Percentiles rank a stretch among this genome's conserved stretches.
phyloP scores from a whole-genome alignment of 2,329 filamentous ascomycete species.

The Claviceps purpurea region DNA sequence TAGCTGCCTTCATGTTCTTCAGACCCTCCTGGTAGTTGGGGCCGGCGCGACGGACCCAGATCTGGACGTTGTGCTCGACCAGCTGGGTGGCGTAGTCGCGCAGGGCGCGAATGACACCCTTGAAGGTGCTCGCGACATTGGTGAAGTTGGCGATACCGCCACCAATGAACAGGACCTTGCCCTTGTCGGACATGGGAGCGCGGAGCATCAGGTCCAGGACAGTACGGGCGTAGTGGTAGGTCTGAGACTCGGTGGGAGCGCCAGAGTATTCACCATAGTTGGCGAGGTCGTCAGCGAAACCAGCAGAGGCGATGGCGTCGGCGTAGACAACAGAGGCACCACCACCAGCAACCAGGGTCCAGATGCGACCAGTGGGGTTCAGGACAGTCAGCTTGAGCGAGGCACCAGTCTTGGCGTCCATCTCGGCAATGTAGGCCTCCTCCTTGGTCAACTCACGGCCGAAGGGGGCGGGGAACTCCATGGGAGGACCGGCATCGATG shows the following conservation, averaged over 20 bases:
- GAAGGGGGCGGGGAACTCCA: constrained; percentile 98
- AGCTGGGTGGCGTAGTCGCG: constrained; percentile 77
- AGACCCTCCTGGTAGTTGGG: constrained; percentile 99
- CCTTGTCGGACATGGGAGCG: constrained; percentile 68
- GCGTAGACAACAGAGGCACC: constrained; percentile 99
- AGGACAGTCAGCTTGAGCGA: constrained; percentile 97
- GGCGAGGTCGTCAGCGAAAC: constrained; percentile 89
- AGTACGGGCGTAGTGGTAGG: constrained; percentile 96
- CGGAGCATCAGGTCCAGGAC: constrained; percentile 96
- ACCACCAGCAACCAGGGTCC: constrained; percentile 97
- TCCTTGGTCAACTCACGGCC: constrained; percentile 97
- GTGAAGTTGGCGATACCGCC: constrained; percentile 99
- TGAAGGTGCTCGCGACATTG: constrained; percentile 98
- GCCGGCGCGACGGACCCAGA: constrained; percentile 79
- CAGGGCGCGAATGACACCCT: constrained; percentile 95
- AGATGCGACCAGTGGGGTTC: constrained; percentile 82
- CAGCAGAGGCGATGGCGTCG: constrained; percentile 92
- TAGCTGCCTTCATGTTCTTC: constrained; percentile 98
- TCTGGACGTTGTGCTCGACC: constrained; percentile 93
- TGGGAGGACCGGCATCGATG: constrained; percentile 91
- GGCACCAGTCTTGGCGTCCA: constrained; percentile 98
- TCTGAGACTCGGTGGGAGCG: constrained; percentile 96
- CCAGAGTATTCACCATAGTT: constrained; percentile 99
- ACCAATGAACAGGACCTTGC: constrained; percentile 98
- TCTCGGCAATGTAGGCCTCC: constrained; percentile 96